Percentiles rank a stretch among this genome's conserved stretches.
Evolutionary conservation across 345 rosid species (phyloP).

Genomic region (Chamaenerion angustifolium): DNA sequence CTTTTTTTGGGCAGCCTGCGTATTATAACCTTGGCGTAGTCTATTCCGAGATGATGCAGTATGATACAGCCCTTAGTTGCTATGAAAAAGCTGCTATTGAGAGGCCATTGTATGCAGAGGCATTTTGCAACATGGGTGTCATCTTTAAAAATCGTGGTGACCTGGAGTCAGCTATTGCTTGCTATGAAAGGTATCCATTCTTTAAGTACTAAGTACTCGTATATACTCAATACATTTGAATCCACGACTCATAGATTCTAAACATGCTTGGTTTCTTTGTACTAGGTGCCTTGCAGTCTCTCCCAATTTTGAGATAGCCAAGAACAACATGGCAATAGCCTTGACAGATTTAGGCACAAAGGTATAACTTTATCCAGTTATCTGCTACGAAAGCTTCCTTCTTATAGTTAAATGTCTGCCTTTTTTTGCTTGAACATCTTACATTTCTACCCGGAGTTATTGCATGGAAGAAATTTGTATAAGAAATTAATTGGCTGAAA

Average conservation of each 20-base stretch:
- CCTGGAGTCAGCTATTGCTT: constrained; percentile 85
- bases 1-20: constrained; percentile 64
- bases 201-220: neutral
- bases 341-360: constrained; percentile 98
- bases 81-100: constrained; percentile 97
- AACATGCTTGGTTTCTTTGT: constrained; percentile 11
- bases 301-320: constrained; percentile 98
- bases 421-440: too few relatives aligned
- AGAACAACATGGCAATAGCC: constrained; percentile 99
- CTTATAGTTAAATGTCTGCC: neutral
- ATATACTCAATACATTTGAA: neutral
- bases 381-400: neutral
- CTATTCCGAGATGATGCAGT: constrained; percentile 99
- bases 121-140: constrained; percentile 99
- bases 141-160: constrained; percentile 97
- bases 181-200: constrained; percentile 82
- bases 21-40: constrained; percentile 98
- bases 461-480: too few relatives aligned
- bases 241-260: constrained; percentile 6
- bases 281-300: constrained; percentile 92
- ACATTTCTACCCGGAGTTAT: too few relatives aligned
- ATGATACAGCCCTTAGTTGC: constrained; percentile 82
- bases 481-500: too few relatives aligned
- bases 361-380: constrained; percentile 25
- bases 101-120: constrained; percentile 99